These are phyloP conservation scores for Quercus rubra DNA, from an alignment of 306 rosid species.

Conservation along the genomic window DNA sequence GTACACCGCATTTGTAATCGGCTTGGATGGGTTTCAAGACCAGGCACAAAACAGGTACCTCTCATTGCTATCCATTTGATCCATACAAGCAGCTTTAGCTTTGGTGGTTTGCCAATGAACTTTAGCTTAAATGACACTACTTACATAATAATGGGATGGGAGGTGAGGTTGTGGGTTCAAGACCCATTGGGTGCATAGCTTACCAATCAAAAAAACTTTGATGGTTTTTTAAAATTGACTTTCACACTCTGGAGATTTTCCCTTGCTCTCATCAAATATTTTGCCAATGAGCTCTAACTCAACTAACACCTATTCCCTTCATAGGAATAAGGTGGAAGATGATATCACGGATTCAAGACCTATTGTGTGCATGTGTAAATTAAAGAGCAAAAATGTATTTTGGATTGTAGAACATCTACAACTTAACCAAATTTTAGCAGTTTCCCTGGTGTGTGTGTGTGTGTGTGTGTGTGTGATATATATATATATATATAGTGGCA, in stretches of 20 bases:
- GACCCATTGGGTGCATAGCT: too few species aligned
- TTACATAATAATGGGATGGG: too few species aligned
- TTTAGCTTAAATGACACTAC: not conserved
- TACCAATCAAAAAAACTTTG: too few species aligned
- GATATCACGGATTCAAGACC: not conserved
- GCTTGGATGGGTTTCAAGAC: constrained; percentile 80
- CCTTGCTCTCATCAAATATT: not conserved
- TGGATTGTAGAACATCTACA: not conserved
- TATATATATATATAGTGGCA: too few species aligned
- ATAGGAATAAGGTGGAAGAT: not conserved
- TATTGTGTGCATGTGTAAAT: not conserved
- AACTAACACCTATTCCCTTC: not conserved
- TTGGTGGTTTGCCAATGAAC: constrained; percentile 4
- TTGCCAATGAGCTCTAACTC: not conserved
- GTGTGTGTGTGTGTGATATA: too few species aligned
- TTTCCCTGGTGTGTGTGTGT: not conserved
- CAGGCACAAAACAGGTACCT: constrained; percentile 73
- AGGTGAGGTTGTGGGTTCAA: too few species aligned
- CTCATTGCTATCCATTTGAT: constrained; percentile 15
- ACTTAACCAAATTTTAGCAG: not conserved
- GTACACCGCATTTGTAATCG: constrained; percentile 94
- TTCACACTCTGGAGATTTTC: not conserved
- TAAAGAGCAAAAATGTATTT: not conserved
- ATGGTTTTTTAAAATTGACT: not conserved
- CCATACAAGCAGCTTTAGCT: not conserved